Evolutionary conservation across 2,329 filamentous ascomycete genomes (phyloP), one percentile per base, ranked within the genome.

Genomic region (Alternaria rosae): DNA sequence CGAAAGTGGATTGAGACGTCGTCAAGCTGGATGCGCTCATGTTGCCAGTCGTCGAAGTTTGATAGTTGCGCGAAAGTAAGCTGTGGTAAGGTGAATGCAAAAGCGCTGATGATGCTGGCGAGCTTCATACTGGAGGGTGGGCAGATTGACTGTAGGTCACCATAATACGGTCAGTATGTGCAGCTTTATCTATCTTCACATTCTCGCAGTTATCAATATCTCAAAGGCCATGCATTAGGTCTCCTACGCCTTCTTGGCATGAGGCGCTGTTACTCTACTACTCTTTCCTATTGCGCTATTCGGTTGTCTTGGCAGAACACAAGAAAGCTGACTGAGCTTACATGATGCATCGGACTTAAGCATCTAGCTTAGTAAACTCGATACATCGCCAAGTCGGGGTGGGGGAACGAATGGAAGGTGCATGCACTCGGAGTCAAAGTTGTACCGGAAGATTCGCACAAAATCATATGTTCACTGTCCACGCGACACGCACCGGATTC

Each of bases 271-370:
- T 13, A 8, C 17, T 35, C 11, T 50, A 30, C 28, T 35, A 2
- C 28, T 50, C 47, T 50, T 50, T 50, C 47, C 42, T 44, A 44
- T 23, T 23, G 20, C 20, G 42, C 20, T 50, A 9, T 17, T 30
- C 21, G 47, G 2, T 23, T 3, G 28, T 50, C 28, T 32, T 35
- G 17, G 9, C 17, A 21, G 21, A 8, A 2, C 9, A 35, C 28
- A n/a, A 15, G n/a, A 32, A n/a, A 4, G 47, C 28, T 35, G 47
- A 50, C 28, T 50, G 47, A 23, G 28, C 47, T 21, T 32, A 15
- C 13, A 15, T 5, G 20, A 13, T 23, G 28, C 17, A 21, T 50
- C 47, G 20, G 47, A n/a, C 30, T n/a, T 23, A 25, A 25, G 47
- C 28, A 25, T 23, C 1, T 17, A 15, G 30, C 47, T 51, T 51